phyloP scores from a whole-genome alignment of 2,329 filamentous ascomycete species.

The Penicillium sp. region DNA sequence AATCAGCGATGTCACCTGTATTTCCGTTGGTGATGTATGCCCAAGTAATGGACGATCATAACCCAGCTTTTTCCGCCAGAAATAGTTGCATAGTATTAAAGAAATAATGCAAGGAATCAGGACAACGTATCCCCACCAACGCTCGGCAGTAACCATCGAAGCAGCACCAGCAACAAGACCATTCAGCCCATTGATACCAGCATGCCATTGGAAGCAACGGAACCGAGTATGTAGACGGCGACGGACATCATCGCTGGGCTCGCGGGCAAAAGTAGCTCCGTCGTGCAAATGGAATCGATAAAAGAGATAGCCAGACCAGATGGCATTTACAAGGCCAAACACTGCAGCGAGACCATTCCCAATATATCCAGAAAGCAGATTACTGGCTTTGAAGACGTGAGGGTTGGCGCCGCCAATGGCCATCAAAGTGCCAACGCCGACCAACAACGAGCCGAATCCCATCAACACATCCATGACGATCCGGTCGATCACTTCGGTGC shows the following conservation, averaged over 20 bases:
- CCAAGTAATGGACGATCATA: constrained; percentile 44
- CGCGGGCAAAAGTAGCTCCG: constrained; percentile 20
- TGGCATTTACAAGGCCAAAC: constrained; percentile 51
- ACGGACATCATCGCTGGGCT: constrained; percentile 30
- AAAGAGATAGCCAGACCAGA: constrained; percentile 51
- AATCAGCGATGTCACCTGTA: constrained; percentile 24
- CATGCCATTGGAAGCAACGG: constrained; percentile 48
- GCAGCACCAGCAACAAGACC: constrained; percentile 52
- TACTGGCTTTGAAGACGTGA: constrained; percentile 49
- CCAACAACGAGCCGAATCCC: constrained; percentile 52
- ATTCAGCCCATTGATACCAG: constrained; percentile 46
- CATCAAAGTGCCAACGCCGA: constrained; percentile 54
- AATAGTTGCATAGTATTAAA: constrained; percentile 50
- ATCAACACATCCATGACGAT: constrained; percentile 54
- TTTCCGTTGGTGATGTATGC: constrained; percentile 1
- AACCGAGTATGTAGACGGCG: constrained; percentile 40
- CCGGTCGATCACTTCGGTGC: constrained; percentile 54
- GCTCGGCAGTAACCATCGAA: constrained; percentile 52
- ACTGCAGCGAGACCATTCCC: constrained; percentile 54
- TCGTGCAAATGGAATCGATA: constrained; percentile 44
- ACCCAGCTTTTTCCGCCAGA: constrained; percentile 51
- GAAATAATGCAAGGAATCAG: constrained; percentile 53
- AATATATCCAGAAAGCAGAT: constrained; percentile 57
- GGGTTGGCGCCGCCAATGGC: constrained; percentile 53
- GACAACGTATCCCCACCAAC: constrained; percentile 56